Percentiles rank a stretch among this genome's conserved stretches.
These are phyloP conservation scores for Alternaria dauci DNA, from an alignment of 2,329 filamentous ascomycete species.

Conservation along the genomic window DNA sequence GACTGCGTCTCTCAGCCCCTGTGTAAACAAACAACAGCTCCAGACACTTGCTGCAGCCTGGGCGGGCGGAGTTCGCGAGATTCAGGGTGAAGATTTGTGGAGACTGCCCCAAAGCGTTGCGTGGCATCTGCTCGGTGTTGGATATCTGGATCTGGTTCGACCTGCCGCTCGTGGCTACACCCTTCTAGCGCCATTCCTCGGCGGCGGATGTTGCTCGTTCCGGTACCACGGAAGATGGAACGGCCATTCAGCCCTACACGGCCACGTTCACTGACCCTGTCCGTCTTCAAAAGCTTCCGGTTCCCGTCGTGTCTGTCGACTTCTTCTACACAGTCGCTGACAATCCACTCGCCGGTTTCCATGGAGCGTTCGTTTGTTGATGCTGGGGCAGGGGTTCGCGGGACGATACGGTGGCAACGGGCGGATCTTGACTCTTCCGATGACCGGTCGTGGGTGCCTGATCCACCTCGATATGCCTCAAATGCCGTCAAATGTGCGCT, in stretches of 20 bases:
- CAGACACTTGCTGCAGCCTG: neutral
- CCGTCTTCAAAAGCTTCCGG: conserved; percentile 9
- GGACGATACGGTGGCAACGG: neutral
- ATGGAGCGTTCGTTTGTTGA: neutral
- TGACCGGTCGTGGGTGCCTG: neutral
- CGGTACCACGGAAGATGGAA: conserved; percentile 1
- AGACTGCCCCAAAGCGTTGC: conserved; percentile 1
- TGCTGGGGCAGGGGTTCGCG: neutral
- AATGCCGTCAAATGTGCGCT: neutral
- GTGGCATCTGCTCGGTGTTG: conserved; percentile 8
- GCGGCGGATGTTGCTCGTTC: conserved; percentile 15
- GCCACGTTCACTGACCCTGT: neutral
- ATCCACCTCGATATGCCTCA: neutral
- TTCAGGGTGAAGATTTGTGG: conserved; percentile 13
- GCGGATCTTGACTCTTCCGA: neutral
- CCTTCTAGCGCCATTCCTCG: conserved; percentile 1
- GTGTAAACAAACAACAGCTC: neutral
- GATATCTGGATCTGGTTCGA: conserved; percentile 3
- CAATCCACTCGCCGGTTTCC: neutral
- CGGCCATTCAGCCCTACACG: conserved; percentile 15
- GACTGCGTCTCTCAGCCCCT: neutral
- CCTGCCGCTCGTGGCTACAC: conserved; percentile 1
- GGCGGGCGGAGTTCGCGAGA: conserved; percentile 17
- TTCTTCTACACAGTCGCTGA: neutral
- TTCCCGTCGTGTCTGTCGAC: conserved; percentile 1